These are phyloP conservation scores for Cyclostephanos invisitatus DNA, from an alignment of 108 stramenopile species.

Conservation along the genomic window DNA sequence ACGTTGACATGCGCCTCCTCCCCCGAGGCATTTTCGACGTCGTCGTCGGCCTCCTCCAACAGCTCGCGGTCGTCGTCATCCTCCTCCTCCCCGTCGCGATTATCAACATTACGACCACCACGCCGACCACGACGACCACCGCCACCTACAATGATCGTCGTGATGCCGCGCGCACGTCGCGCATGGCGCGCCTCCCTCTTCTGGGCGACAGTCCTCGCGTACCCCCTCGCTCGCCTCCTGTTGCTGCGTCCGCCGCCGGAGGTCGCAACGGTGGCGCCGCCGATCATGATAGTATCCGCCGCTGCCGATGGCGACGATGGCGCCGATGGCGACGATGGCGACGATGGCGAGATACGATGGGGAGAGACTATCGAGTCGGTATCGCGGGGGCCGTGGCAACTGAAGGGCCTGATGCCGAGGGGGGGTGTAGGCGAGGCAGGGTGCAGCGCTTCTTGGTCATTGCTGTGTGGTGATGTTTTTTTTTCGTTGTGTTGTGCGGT, in stretches of 20 bases:
- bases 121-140: neutral
- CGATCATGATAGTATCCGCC: too few species aligned
- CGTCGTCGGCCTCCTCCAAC: neutral
- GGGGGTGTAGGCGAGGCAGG: constrained; percentile 7
- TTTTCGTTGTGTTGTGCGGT: too few species aligned
- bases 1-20: neutral
- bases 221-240: neutral
- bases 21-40: neutral
- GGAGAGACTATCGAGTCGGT: neutral
- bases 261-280: neutral
- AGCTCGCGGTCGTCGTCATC: neutral
- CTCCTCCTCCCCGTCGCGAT: too few species aligned
- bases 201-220: neutral
- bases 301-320: neutral
- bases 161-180: neutral
- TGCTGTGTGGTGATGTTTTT: neutral
- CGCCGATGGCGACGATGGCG: neutral
- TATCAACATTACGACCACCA: too few species aligned
- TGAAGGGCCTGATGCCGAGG: constrained; percentile 5
- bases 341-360: neutral
- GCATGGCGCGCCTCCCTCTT: neutral
- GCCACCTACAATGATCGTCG: neutral
- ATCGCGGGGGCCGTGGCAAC: neutral
- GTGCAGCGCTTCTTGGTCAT: constrained; percentile 9
- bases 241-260: neutral